Base-by-base conservation (phyloP, 768 basidiomycete species). In the Mrakia frigida region DNA sequence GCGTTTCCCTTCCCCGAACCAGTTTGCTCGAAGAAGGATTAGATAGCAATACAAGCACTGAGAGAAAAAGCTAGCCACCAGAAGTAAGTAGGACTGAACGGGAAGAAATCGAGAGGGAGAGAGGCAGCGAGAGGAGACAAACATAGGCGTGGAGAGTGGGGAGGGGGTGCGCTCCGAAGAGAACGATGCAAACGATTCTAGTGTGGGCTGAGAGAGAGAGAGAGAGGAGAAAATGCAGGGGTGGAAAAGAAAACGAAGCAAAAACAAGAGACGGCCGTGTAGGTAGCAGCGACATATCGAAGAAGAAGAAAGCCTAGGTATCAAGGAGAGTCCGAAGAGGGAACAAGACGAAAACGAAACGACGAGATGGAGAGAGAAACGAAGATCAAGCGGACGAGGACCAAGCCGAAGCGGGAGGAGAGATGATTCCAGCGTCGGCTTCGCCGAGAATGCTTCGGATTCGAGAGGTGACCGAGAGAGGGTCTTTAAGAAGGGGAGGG, bases 381-480 rank as follows among this genome's bases (percentile, higher is more conserved):
- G 18, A 50, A 18, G 46, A 50, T 50, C 18, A 50, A 46, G 43
- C 43, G 43, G 43, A 46, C 9, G 43, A 18, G 16, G 28, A 50
- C n/a, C 9, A 53, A 23, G n/a, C 50, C 5, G 70, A 71, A n/a
- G 35, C 10, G 18, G 56, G 7, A 43, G 37, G 41, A 50, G 52
- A n/a, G 31, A 25, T 39, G 52, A 67, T 25, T 13, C 21, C 35
- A 25, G 35, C 43, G 18, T 52, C 53, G 33, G 43, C 46, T 10
- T 70, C 74, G 23, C 53, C 69, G 25, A 75, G 41, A 16, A 70
- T 46, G 31, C 46, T 50, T 16, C 74, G 68, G 41, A 75, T 70
- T 28, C 53, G 23, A 31, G 67, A 63, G 53, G 69, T 70, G 39
- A 75, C 74, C 56, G 74, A 75, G 28, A 70, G 67, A 21, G 74